Evolutionary conservation across 2,329 filamentous ascomycete species (phyloP).

Genomic region (Orbilia quercus): DNA sequence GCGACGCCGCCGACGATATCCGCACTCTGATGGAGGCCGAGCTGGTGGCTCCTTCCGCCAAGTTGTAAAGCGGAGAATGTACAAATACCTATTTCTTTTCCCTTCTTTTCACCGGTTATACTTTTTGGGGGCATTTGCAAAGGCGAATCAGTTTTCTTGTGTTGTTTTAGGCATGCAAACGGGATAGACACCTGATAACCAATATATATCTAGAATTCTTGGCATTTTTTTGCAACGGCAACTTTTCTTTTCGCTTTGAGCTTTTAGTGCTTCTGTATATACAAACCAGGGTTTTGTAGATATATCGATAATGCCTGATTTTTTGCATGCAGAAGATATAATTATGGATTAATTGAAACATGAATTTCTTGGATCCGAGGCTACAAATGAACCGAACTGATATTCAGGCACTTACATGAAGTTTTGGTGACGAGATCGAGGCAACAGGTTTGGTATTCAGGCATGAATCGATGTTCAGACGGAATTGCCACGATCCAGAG

Average conservation of each 20-base stretch:
- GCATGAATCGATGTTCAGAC: background rate
- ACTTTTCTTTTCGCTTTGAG: background rate
- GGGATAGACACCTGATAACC: conserved; percentile 37
- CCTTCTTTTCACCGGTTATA: conserved; percentile 20
- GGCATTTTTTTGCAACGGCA: conserved; percentile 16
- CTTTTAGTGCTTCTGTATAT: conserved; percentile 2
- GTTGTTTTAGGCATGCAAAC: conserved; percentile 7
- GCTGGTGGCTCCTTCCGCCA: conserved; percentile 82
- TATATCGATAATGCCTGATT: conserved; percentile 10
- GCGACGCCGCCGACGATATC: conserved; percentile 90
- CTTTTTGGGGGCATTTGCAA: conserved; percentile 50
- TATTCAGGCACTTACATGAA: no score
- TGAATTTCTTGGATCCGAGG: no score
- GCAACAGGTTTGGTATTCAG: no score
- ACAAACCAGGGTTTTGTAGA: conserved; percentile 25
- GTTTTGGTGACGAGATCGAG: no score
- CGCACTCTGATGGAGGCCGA: conserved; percentile 85
- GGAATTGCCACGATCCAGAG: background rate
- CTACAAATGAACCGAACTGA: no score
- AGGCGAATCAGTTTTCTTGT: conserved; percentile 38
- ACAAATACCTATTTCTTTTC: conserved; percentile 11
- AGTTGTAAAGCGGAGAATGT: conserved; percentile 71
- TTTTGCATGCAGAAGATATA: no score
- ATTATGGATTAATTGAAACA: no score
- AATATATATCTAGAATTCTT: conserved; percentile 43